Base-by-base conservation (phyloP, 169 alveolate genomes). In the Cryptosporidium bovis region DNA sequence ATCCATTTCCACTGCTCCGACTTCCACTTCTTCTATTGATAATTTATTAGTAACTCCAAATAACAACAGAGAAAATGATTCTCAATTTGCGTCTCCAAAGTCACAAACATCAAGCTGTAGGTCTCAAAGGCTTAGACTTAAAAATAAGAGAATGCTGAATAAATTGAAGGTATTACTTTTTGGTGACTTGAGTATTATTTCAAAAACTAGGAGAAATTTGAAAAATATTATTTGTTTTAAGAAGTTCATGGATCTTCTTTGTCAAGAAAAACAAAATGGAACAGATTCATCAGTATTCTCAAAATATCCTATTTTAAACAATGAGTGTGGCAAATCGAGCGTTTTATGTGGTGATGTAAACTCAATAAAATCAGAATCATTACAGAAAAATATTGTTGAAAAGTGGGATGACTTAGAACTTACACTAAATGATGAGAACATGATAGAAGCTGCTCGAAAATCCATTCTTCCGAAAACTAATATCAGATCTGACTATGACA, bases 401-500 rank as follows among this genome's bases (percentile, higher is more conserved):
- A 51, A 20, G 8, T 77, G 87, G 87, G 87, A 77, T n/a, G 87
- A 77, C 48, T 31, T 77, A 8, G n/a, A 58, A 2, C n/a, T 77
- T 20, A 46, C 87, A 1, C n/a, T 24, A 36, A 64, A 46, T 18
- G 64, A 51, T 10, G 51, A 31, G 29, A 36, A 24, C 40, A 40
- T 50, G 53, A 16, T 77, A 16, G 64, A 60, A 33, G 77, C 53
- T 16, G 71, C 71, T 62, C 31, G 58, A 10, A 29, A 20, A 15
- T 77, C 71, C 12, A 33, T 77, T 6, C 77, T 77, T 29, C 71
- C 87, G 13, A 44, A 40, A 16, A 20, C 65, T 3, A 77, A 62
- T 36, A 44, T 56, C 18, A 77, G 93, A 53, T 71, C 90, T 40
- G 89, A 90, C 24, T 91, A 91, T 62, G 93, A 91, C 62, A 36